A percentile compares a stretch with the other conserved stretches of the same genome.
These are phyloP conservation scores for Phytophthora multivora DNA, from an alignment of 352 stramenopile species.

Conservation along the genomic window DNA sequence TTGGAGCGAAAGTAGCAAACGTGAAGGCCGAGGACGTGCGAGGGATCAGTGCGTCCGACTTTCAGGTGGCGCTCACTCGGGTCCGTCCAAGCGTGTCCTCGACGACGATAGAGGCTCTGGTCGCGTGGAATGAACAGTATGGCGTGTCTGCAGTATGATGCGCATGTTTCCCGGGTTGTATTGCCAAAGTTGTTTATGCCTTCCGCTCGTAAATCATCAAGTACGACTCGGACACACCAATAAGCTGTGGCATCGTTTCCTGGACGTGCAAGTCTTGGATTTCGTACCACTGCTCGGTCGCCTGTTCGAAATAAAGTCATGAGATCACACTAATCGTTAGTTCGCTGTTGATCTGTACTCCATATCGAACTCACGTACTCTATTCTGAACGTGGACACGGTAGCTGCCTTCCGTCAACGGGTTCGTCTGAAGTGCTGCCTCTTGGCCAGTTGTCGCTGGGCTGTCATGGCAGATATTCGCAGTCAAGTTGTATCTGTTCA, in stretches of 20 bases:
- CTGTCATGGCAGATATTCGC: constrained; percentile 98
- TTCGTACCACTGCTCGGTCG: constrained; percentile 97
- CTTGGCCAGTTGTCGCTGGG: constrained; percentile 91
- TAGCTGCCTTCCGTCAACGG: constrained; percentile 97
- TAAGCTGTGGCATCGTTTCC: constrained; percentile 98
- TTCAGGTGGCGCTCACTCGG: constrained; percentile 54
- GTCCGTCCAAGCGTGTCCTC: constrained; percentile 77
- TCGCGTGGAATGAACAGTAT: constrained; percentile 73
- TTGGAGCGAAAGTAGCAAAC: constrained; percentile 61
- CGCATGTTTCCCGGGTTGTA: constrained; percentile 17
- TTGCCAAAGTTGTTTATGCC: constrained; percentile 44
- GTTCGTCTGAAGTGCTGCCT: constrained; percentile 88
- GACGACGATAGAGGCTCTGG: constrained; percentile 55
- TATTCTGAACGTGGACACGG: constrained; percentile 95
- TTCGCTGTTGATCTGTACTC: constrained; percentile 2
- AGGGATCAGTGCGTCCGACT: constrained; percentile 62
- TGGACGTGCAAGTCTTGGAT: constrained; percentile 98
- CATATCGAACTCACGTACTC: constrained; percentile 44
- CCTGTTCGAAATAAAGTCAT: constrained; percentile 44
- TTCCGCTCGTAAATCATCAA: constrained; percentile 91
- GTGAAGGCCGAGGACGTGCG: constrained; percentile 69
- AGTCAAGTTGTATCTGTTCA: constrained; percentile 96
- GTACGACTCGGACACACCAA: constrained; percentile 96
- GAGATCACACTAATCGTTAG: constrained; percentile 9
- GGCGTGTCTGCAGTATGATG: constrained; percentile 61